Evolutionary conservation across 805 yeast species (phyloP).

Genomic region (Schwanniomyces yamadae): DNA sequence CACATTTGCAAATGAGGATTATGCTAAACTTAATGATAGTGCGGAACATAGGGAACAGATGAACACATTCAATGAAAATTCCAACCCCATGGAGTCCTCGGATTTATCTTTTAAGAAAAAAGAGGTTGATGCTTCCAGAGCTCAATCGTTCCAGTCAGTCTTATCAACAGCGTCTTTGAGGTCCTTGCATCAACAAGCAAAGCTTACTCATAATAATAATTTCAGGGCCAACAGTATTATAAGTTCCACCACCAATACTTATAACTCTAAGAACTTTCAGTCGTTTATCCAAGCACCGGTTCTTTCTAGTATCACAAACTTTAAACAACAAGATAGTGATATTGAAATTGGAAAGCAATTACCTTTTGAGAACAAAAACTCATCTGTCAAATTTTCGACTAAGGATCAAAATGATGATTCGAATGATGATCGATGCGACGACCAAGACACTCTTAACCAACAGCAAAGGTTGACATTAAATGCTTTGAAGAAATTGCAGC

Average conservation of each 20-base stretch:
- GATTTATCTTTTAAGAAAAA: slow-evolving; percentile 38
- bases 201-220: slow-evolving; percentile 6
- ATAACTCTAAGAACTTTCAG: slow-evolving; percentile 38
- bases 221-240: slow-evolving; percentile 19
- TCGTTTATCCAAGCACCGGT: slow-evolving; percentile 48
- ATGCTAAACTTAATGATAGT: slow-evolving; percentile 3
- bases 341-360: slow-evolving; percentile 41
- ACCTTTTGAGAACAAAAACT: slow-evolving; percentile 32
- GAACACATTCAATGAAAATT: too few species aligned
- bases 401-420: slow-evolving; percentile 1
- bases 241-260: slow-evolving; percentile 21
- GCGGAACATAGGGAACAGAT: slow-evolving; percentile 10
- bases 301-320: slow-evolving; percentile 34
- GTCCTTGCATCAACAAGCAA: slow-evolving; percentile 31
- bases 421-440: slow-evolving; percentile 26
- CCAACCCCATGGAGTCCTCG: too few species aligned
- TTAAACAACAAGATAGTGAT: slow-evolving; percentile 27
- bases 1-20: too few species aligned
- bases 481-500: slow-evolving; percentile 42
- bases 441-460: slow-evolving; percentile 36
- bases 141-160: slow-evolving; percentile 45
- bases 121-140: slow-evolving; percentile 34
- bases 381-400: slow-evolving; percentile 4
- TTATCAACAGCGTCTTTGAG: slow-evolving; percentile 44
- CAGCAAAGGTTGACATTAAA: slow-evolving; percentile 43